phyloP scores from a whole-genome alignment of 2,329 filamentous ascomycete genomes.

The Neonectria coccinea region DNA sequence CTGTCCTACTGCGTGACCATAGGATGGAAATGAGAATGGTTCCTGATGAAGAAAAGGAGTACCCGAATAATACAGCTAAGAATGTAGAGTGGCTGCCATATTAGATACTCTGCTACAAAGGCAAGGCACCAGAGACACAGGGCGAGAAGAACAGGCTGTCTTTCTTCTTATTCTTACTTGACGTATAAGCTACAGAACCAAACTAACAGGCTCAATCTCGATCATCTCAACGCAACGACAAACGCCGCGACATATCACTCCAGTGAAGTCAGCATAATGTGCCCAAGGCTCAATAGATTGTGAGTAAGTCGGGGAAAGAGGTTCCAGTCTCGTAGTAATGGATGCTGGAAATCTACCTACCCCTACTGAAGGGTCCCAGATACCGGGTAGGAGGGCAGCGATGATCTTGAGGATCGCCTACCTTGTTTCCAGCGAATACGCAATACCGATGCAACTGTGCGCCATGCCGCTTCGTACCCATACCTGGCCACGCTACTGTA shows the following conservation, averaged over 20 bases:
- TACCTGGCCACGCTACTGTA: no score
- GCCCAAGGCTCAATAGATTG: no score
- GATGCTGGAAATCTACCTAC: no score
- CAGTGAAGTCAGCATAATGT: no score
- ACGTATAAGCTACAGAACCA: not conserved
- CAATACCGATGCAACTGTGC: no score
- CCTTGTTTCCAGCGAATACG: no score
- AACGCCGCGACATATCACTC: not conserved
- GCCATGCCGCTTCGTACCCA: no score
- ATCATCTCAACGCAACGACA: not conserved
- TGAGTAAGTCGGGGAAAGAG: no score
- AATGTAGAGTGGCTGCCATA: not conserved
- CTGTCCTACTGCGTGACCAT: not conserved
- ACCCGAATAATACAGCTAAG: not conserved
- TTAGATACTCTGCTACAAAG: not conserved
- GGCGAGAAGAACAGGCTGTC: not conserved
- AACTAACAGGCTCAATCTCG: not conserved
- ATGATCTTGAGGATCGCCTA: no score
- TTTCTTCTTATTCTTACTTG: not conserved
- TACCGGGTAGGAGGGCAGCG: no score
- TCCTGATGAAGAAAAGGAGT: not conserved
- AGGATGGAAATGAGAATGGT: not conserved
- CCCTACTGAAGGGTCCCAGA: no score
- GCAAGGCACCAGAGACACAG: not conserved
- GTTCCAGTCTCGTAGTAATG: no score